Evolutionary conservation across 2,329 filamentous ascomycete genomes (phyloP).

Genomic region (Ustilaginoidea virens): DNA sequence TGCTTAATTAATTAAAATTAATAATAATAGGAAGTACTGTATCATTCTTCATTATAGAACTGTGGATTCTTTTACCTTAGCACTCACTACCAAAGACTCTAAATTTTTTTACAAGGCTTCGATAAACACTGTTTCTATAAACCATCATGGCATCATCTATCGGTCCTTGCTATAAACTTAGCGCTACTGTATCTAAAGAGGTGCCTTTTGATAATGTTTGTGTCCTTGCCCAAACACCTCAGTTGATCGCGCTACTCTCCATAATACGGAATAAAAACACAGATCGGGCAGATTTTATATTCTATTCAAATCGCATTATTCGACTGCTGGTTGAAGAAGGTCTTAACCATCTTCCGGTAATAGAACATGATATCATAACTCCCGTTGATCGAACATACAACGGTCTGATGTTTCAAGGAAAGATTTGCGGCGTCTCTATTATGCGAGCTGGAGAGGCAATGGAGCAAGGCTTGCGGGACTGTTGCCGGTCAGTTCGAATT

Average conservation of each 20-base stretch:
- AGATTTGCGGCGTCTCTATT: slow-evolving; percentile 96
- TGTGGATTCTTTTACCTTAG: too few relatives aligned
- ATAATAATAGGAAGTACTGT: too few relatives aligned
- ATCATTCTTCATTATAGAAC: too few relatives aligned
- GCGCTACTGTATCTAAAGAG: slow-evolving; percentile 73
- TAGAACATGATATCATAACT: slow-evolving; percentile 78
- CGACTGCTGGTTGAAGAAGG: slow-evolving; percentile 93
- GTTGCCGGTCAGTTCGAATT: slow-evolving; percentile 93
- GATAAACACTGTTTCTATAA: too few relatives aligned
- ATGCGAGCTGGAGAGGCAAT: slow-evolving; percentile 98
- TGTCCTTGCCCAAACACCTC: slow-evolving; percentile 81
- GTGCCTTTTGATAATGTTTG: slow-evolving; percentile 77
- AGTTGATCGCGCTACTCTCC: slow-evolving; percentile 91
- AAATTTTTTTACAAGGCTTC: too few relatives aligned
- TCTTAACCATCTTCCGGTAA: slow-evolving; percentile 85
- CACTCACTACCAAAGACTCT: too few relatives aligned
- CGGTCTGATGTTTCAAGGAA: slow-evolving; percentile 89
- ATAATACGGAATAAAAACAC: slow-evolving; percentile 93
- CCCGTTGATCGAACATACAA: slow-evolving; percentile 79
- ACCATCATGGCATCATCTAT: slow-evolving; percentile 37
- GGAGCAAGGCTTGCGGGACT: slow-evolving; percentile 93
- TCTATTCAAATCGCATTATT: slow-evolving; percentile 97
- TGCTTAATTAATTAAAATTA: too few relatives aligned
- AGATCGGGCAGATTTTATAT: slow-evolving; percentile 90
- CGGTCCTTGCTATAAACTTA: slow-evolving; percentile 73